Evolutionary conservation across 139 green algal genomes (phyloP).

Genomic region (Chlorella sorokiniana): DNA sequence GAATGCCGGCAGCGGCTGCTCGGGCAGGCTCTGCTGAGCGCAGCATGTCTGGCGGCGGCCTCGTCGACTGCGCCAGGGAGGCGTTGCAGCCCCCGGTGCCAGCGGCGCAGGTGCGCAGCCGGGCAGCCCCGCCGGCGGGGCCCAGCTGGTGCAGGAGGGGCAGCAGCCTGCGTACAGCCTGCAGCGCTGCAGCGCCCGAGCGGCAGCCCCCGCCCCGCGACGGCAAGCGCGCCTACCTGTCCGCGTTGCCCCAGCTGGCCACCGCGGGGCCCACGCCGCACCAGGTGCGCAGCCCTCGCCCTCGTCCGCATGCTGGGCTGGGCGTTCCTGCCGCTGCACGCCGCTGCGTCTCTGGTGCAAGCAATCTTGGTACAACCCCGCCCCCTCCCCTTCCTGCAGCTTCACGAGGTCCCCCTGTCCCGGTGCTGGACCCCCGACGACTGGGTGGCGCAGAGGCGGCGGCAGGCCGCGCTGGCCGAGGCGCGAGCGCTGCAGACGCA

Average conservation of each 20-base stretch:
- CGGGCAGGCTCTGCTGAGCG: background rate
- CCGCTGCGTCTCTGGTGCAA: no score
- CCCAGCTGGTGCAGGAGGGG: background rate
- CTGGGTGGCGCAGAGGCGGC: constrained; percentile 43
- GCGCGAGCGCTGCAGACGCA: background rate
- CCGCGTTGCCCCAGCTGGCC: constrained; percentile 65
- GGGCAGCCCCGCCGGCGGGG: background rate
- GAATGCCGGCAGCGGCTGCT: background rate
- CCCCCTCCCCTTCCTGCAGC: constrained; percentile 9
- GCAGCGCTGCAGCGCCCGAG: background rate
- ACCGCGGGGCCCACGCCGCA: background rate
- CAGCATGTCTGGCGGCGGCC: background rate
- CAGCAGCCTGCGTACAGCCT: background rate
- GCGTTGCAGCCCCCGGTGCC: background rate
- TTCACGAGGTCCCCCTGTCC: constrained; percentile 47
- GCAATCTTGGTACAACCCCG: constrained; percentile 11
- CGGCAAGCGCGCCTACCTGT: constrained; percentile 82
- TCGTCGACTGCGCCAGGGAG: background rate
- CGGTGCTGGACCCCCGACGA: constrained; percentile 49
- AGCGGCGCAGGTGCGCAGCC: background rate
- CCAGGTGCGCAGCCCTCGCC: background rate
- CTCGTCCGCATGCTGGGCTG: background rate
- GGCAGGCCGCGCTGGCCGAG: constrained; percentile 5
- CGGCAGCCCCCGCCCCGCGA: background rate
- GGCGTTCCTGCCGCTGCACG: no score